Conservation (phyloP, 345 rosid species). For the Hibiscus syriacus region DNA sequence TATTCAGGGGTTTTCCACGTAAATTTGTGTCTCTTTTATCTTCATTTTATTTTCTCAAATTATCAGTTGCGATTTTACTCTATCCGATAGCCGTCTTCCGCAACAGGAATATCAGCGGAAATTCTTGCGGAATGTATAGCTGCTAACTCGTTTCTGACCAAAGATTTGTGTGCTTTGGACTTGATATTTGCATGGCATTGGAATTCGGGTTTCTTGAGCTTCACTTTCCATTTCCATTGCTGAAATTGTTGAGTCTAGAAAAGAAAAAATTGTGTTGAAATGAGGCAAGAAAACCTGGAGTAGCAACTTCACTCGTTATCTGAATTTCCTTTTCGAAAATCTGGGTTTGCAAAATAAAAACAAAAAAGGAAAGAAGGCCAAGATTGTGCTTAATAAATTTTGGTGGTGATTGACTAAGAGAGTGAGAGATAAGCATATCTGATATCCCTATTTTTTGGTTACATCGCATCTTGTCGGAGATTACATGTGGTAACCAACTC, state of each 20-base stretch:
- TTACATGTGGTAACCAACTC: too few relatives aligned
- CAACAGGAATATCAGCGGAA: conserved; percentile 72
- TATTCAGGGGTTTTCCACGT: too few relatives aligned
- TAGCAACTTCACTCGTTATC: conserved; percentile 30
- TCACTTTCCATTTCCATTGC: conserved; percentile 12
- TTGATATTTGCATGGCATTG: conserved; percentile 24
- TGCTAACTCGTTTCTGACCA: conserved; percentile 25
- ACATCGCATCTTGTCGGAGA: background rate
- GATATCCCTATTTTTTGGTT: background rate
- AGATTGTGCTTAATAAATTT: background rate
- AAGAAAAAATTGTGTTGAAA: conserved; percentile 13
- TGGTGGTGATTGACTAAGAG: background rate
- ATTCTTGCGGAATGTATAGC: conserved; percentile 56
- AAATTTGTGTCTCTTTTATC: too few relatives aligned
- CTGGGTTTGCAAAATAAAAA: background rate
- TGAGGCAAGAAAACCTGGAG: conserved; percentile 22
- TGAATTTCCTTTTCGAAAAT: background rate
- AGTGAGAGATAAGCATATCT: conserved; percentile 7
- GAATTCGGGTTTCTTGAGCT: conserved; percentile 18
- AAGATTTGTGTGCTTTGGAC: background rate
- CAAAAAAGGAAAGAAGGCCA: background rate
- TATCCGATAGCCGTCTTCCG: too few relatives aligned
- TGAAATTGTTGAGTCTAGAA: conserved; percentile 11
- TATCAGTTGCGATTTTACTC: too few relatives aligned
- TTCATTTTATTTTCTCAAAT: too few relatives aligned